Evolutionary conservation across 139 green algal genomes (phyloP).

Genomic region (Nannochloris sp.): DNA sequence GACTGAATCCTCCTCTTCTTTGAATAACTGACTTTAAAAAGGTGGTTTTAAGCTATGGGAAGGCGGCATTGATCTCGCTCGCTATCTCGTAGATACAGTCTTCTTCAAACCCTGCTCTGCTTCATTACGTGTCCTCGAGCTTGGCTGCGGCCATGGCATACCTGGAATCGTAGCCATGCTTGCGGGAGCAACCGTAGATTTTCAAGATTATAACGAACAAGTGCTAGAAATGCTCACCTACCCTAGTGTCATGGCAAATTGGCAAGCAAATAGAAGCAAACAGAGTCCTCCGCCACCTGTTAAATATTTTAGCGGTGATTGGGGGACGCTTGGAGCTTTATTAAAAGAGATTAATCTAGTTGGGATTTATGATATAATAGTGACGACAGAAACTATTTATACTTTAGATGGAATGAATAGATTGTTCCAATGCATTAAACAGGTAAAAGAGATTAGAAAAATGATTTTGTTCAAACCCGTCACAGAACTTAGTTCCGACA

Average conservation of each 20-base stretch:
- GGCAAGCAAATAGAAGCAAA: too few species aligned
- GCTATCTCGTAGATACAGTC: conserved; percentile 33
- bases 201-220: conserved; percentile 15
- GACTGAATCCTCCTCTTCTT: neutral
- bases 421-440: conserved; percentile 60
- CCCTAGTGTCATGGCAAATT: neutral
- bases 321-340: conserved; percentile 31
- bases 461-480: too few species aligned
- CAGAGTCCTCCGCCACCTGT: neutral
- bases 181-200: conserved; percentile 39
- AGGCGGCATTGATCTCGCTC: conserved; percentile 66
- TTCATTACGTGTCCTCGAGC: conserved; percentile 68
- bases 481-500: neutral
- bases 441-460: conserved; percentile 24
- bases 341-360: conserved; percentile 26
- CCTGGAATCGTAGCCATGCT: conserved; percentile 69
- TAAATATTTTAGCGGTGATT: conserved; percentile 61
- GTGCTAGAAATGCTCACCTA: conserved; percentile 4
- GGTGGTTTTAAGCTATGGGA: conserved; percentile 94
- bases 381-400: conserved; percentile 84
- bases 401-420: conserved; percentile 33
- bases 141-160: conserved; percentile 86
- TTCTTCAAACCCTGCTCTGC: conserved; percentile 13
- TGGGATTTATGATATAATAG: conserved; percentile 65
- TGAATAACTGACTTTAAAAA: conserved; percentile 7